Evolutionary conservation across 1,284 basidiomycete species (phyloP).

Genomic region (Phylloboletellus chloephorus): DNA sequence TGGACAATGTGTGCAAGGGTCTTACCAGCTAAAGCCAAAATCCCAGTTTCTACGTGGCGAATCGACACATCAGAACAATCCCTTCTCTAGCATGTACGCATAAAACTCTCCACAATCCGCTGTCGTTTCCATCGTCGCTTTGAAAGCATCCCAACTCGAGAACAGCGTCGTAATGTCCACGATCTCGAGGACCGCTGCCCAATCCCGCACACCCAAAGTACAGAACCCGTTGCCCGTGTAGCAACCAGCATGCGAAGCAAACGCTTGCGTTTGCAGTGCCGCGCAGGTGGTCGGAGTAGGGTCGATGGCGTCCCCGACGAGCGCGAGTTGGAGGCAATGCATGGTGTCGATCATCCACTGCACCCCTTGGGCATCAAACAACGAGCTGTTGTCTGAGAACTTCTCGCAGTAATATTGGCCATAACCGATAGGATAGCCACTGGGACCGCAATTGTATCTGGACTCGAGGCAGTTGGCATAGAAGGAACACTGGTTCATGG

Average conservation of each 20-base stretch:
- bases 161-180: slow-evolving; percentile 27
- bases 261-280: slow-evolving; percentile 34
- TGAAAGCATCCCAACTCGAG: slow-evolving; percentile 23
- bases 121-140: slow-evolving; percentile 9
- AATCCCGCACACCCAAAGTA: slow-evolving; percentile 32
- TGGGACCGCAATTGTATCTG: slow-evolving; percentile 38
- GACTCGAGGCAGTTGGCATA: slow-evolving; percentile 42
- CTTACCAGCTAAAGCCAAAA: background rate
- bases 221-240: slow-evolving; percentile 40
- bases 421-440: slow-evolving; percentile 40
- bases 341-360: slow-evolving; percentile 43
- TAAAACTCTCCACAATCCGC: slow-evolving; percentile 14
- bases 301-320: slow-evolving; percentile 35
- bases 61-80: slow-evolving; percentile 16
- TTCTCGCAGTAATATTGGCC: slow-evolving; percentile 38
- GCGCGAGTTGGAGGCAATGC: slow-evolving; percentile 40
- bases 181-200: slow-evolving; percentile 36
- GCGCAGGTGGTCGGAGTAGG: slow-evolving; percentile 29
- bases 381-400: slow-evolving; percentile 29
- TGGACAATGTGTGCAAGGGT: background rate
- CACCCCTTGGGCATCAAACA: slow-evolving; percentile 33
- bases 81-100: slow-evolving; percentile 13
- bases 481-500: slow-evolving; percentile 38
- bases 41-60: too few species aligned
- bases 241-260: slow-evolving; percentile 39